Percentiles rank a stretch among this genome's conserved stretches.
These are phyloP conservation scores for Peronosclerospora sorghi DNA, from an alignment of 352 stramenopile genomes.

Conservation along the genomic window DNA sequence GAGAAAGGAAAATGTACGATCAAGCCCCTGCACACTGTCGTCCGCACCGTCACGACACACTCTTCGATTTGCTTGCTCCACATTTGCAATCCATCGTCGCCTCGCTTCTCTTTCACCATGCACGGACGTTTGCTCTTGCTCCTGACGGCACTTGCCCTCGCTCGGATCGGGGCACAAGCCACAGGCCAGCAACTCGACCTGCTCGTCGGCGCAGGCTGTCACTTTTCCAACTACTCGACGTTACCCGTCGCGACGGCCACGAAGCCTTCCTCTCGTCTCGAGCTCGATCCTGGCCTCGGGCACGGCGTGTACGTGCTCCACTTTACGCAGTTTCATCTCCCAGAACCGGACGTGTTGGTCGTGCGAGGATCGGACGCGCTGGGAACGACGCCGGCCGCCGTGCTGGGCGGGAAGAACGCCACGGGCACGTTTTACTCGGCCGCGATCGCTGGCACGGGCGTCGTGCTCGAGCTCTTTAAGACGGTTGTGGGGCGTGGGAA, in stretches of 20 bases:
- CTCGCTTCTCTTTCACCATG: constrained; percentile 3
- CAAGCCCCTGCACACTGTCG: too few relatives aligned
- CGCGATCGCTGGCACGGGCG: constrained; percentile 28
- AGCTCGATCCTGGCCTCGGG: constrained; percentile 34
- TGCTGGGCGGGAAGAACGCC: constrained; percentile 37
- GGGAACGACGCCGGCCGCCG: constrained; percentile 4
- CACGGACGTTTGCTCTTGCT: too few relatives aligned
- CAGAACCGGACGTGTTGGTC: constrained; percentile 33
- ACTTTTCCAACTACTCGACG: constrained; percentile 40
- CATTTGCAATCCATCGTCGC: constrained; percentile 5
- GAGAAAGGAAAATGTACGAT: too few relatives aligned
- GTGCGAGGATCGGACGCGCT: constrained; percentile 20
- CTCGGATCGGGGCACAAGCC: constrained; percentile 2
- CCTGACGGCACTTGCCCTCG: too few relatives aligned
- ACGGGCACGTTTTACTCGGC: constrained; percentile 43
- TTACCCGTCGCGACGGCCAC: constrained; percentile 11
- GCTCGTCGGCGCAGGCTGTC: constrained; percentile 34
- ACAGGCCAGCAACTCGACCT: constrained; percentile 16
- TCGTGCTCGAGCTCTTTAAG: constrained; percentile 40
- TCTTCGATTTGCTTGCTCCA: constrained; percentile 15
- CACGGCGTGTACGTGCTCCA: constrained; percentile 50
- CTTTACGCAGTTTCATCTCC: constrained; percentile 43
- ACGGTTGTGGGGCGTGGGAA: neutral
- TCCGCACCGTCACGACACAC: constrained; percentile 15
- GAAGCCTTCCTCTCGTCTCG: constrained; percentile 29